Percentiles rank a stretch among this genome's conserved stretches.
phyloP scores from a whole-genome alignment of 2,329 filamentous ascomycete species.

The Colletotrichum tropicale region DNA sequence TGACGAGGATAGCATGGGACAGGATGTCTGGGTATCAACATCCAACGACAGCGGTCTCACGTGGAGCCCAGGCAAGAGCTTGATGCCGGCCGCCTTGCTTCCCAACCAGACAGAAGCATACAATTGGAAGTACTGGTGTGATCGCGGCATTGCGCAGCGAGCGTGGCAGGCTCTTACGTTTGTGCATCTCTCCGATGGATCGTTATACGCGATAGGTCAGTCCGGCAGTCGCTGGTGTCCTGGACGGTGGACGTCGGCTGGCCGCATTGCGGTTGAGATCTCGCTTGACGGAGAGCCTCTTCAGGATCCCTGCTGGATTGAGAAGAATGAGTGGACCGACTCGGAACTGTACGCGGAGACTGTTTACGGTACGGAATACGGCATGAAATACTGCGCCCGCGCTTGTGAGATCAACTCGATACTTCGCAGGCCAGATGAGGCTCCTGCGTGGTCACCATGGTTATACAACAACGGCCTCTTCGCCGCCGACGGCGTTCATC shows the following conservation, averaged over 20 bases:
- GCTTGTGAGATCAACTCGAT: conserved; percentile 20
- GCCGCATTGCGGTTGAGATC: conserved; percentile 21
- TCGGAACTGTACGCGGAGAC: conserved; percentile 21
- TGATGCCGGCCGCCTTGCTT: conserved; percentile 26
- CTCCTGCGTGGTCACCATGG: conserved; percentile 25
- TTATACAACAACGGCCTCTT: conserved; percentile 23
- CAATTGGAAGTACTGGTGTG: conserved; percentile 28
- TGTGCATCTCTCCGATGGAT: conserved; percentile 5
- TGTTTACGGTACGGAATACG: conserved; percentile 24
- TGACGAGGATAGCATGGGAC: conserved; percentile 30
- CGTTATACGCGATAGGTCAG: conserved; percentile 23
- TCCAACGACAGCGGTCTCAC: conserved; percentile 24
- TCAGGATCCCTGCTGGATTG: conserved; percentile 25
- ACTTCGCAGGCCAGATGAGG: conserved; percentile 14
- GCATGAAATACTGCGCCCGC: conserved; percentile 23
- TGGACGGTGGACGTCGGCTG: conserved; percentile 18
- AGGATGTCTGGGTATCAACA: conserved; percentile 26
- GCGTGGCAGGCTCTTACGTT: conserved; percentile 21
- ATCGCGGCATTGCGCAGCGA: conserved; percentile 24
- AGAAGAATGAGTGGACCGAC: conserved; percentile 23
- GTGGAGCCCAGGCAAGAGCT: conserved; percentile 18
- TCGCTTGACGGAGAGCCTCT: conserved; percentile 16
- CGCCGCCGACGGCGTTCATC: conserved; percentile 21
- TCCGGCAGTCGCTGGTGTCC: conserved; percentile 19
- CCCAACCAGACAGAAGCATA: conserved; percentile 26